phyloP scores from a whole-genome alignment of 306 rosid genomes.

The Myrica gale region DNA sequence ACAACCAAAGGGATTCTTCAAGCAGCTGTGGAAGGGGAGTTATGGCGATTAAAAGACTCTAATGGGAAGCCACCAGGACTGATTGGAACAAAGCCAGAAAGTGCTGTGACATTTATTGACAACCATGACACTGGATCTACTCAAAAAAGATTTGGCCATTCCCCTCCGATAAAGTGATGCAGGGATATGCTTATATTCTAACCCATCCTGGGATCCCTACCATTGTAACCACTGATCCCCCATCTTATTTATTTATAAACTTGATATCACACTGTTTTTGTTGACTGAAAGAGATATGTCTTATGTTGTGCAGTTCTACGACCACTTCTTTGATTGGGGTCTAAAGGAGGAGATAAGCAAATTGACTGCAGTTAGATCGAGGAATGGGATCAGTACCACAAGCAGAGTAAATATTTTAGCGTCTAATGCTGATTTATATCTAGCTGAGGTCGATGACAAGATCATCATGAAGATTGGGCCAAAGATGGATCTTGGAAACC shows the following conservation, averaged over 20 bases:
- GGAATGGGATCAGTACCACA: constrained; percentile 45
- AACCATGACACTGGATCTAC: constrained; percentile 80
- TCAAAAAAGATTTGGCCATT: constrained; percentile 60
- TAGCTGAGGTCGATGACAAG: constrained; percentile 58
- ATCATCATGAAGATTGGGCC: constrained; percentile 71
- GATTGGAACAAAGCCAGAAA: constrained; percentile 72
- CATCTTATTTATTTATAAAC: not conserved
- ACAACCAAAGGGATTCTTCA: constrained; percentile 55
- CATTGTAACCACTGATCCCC: constrained; percentile 41
- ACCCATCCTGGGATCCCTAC: constrained; percentile 81
- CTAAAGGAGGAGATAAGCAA: constrained; percentile 51
- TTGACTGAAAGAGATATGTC: constrained; percentile 9
- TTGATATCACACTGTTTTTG: not conserved
- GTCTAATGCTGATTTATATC: constrained; percentile 54
- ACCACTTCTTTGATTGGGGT: constrained; percentile 71
- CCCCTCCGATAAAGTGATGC: constrained; percentile 65
- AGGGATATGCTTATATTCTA: constrained; percentile 71
- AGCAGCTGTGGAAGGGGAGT: constrained; percentile 54
- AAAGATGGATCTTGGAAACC: constrained; percentile 47
- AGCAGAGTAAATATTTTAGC: constrained; percentile 60
- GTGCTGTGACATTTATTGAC: constrained; percentile 69
- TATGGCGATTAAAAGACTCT: constrained; percentile 56
- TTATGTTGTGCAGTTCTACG: constrained; percentile 63
- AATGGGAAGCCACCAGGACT: constrained; percentile 63
- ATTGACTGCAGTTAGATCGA: constrained; percentile 44